Evolutionary conservation across 805 yeast species (phyloP).

Genomic region (Brettanomyces nanus): DNA sequence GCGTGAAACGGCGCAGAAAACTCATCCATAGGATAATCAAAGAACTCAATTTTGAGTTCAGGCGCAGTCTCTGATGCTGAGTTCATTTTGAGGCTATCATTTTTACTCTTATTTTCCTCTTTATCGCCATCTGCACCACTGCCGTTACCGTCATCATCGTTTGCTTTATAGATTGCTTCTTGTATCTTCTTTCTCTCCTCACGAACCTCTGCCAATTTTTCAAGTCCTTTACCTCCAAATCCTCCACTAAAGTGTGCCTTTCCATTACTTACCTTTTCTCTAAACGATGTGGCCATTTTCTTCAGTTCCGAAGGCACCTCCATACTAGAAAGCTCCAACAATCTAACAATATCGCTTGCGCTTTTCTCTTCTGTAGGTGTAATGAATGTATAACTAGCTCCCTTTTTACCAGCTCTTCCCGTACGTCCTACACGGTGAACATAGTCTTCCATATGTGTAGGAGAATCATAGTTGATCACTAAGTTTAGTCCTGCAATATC

Average conservation of each 20-base stretch:
- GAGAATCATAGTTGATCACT: constrained; percentile 76
- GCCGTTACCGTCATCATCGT: constrained; percentile 21
- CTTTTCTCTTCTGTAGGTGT: constrained; percentile 51
- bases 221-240: constrained; percentile 90
- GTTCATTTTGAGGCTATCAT: constrained; percentile 6
- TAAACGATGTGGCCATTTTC: constrained; percentile 46
- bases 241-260: constrained; percentile 61
- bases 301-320: constrained; percentile 45
- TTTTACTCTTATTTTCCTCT: constrained; percentile 20
- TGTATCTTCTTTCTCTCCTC: constrained; percentile 43
- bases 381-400: constrained; percentile 66
- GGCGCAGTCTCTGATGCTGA: constrained; percentile 7
- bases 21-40: constrained; percentile 24
- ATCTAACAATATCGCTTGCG: constrained; percentile 62
- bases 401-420: constrained; percentile 81
- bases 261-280: constrained; percentile 56
- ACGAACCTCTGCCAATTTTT: constrained; percentile 59
- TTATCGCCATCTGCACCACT: constrained; percentile 11
- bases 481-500: constrained; percentile 82
- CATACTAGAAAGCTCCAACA: constrained; percentile 49
- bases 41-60: constrained; percentile 1
- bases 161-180: constrained; percentile 37
- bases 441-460: constrained; percentile 88
- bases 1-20: constrained; percentile 48
- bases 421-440: constrained; percentile 96